These are phyloP conservation scores for Tetrahymena malaccensis DNA, from an alignment of 73 alveolate species.

Conservation along the genomic window DNA sequence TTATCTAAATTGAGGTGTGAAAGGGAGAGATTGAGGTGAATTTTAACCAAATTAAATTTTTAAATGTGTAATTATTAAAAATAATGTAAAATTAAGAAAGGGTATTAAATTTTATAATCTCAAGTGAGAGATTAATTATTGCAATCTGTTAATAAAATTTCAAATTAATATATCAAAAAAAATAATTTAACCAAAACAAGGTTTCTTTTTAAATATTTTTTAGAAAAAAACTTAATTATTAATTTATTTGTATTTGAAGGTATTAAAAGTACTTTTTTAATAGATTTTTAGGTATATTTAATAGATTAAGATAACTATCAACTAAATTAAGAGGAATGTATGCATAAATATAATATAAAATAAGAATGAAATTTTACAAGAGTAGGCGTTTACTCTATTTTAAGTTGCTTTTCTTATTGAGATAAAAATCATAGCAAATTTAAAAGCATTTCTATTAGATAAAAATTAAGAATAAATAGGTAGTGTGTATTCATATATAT, in stretches of 20 bases:
- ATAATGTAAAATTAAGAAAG: not conserved
- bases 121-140: not conserved
- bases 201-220: not conserved
- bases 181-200: not conserved
- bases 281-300: too few species aligned
- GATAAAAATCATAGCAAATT: too few species aligned
- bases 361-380: not conserved
- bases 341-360: not conserved
- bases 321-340: not conserved
- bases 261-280: too few species aligned
- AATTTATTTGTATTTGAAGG: not conserved
- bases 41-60: too few species aligned
- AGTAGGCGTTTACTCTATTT: too few species aligned
- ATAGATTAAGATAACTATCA: not conserved
- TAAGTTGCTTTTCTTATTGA: too few species aligned
- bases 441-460: too few species aligned
- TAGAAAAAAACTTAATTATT: not conserved
- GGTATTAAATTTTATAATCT: not conserved
- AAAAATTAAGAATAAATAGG: too few species aligned
- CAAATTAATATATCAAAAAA: not conserved
- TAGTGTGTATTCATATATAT: too few species aligned
- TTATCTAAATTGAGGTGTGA: too few species aligned
- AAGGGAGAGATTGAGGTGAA: not conserved
- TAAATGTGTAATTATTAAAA: not conserved
- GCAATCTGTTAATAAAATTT: not conserved